A percentile compares a stretch with the other conserved stretches of the same genome.
phyloP scores from a whole-genome alignment of 345 rosid genomes.

The Aegle marmelos region DNA sequence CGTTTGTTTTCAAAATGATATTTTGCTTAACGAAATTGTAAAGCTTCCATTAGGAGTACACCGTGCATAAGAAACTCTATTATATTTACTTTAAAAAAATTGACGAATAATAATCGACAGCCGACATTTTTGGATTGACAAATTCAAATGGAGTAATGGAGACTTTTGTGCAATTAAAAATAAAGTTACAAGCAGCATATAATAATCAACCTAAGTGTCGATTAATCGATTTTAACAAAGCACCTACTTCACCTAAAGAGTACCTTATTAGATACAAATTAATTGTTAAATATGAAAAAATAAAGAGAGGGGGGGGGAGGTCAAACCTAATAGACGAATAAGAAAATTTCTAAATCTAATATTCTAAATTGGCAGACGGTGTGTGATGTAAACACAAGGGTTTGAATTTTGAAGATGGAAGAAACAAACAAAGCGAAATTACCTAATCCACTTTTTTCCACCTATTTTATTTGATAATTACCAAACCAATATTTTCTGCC shows the following conservation, averaged over 20 bases:
- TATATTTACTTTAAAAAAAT: no score
- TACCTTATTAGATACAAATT: background rate
- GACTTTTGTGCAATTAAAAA: background rate
- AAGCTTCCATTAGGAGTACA: no score
- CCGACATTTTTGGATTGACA: background rate
- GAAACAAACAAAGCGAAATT: slow-evolving; percentile 1
- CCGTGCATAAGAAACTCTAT: no score
- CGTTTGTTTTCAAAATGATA: background rate
- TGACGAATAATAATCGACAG: background rate
- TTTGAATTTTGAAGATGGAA: background rate
- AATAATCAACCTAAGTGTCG: background rate
- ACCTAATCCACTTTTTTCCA: slow-evolving; percentile 5
- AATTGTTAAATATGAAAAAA: background rate
- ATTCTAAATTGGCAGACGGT: background rate
- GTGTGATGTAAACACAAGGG: background rate
- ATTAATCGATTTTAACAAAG: background rate
- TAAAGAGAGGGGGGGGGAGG: background rate
- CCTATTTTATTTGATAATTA: background rate
- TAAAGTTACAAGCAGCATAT: background rate
- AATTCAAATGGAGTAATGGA: background rate
- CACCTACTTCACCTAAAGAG: slow-evolving; percentile 16
- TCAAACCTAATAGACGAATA: background rate
- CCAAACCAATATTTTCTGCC: background rate
- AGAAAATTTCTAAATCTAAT: background rate
- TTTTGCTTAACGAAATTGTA: no score